These are phyloP conservation scores for Theileria luwenshuni DNA, from an alignment of 169 alveolate species.

Conservation along the genomic window DNA sequence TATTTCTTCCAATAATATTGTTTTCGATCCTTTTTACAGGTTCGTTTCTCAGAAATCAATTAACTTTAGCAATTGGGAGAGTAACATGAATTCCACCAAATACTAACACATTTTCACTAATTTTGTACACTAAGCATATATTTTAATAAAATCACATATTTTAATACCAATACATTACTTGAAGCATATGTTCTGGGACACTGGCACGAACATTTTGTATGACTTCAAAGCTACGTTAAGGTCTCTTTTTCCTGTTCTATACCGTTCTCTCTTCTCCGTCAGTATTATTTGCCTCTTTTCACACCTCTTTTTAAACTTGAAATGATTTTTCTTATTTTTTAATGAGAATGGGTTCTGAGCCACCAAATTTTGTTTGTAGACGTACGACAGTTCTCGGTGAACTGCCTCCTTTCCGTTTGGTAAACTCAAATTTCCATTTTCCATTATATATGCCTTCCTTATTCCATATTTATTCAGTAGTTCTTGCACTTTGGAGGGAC, in stretches of 20 bases:
- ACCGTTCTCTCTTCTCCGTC: conserved; percentile 42
- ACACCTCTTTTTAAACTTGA: conserved; percentile 33
- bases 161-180: background rate
- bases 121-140: conserved; percentile 5
- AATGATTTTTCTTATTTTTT: conserved; percentile 25
- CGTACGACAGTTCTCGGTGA: conserved; percentile 79
- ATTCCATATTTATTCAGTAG: conserved; percentile 44
- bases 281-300: conserved; percentile 38
- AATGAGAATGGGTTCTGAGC: conserved; percentile 23
- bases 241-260: conserved; percentile 20
- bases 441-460: conserved; percentile 68
- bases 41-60: conserved; percentile 1
- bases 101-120: background rate
- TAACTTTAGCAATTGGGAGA: conserved; percentile 32
- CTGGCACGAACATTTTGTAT: conserved; percentile 64
- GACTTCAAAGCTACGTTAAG: conserved; percentile 56
- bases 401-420: conserved; percentile 87
- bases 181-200: conserved; percentile 39
- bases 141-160: conserved; percentile 1
- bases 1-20: conserved; percentile 39
- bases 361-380: conserved; percentile 78
- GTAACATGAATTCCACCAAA: conserved; percentile 10
- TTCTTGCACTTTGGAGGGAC: conserved; percentile 23
- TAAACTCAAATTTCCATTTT: conserved; percentile 77
- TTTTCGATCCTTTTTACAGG: conserved; percentile 67